A percentile compares a stretch with the other conserved stretches of the same genome.
These are phyloP conservation scores for Erythrophleum ivorense DNA, from an alignment of 331 rosid genomes.

Conservation along the genomic window DNA sequence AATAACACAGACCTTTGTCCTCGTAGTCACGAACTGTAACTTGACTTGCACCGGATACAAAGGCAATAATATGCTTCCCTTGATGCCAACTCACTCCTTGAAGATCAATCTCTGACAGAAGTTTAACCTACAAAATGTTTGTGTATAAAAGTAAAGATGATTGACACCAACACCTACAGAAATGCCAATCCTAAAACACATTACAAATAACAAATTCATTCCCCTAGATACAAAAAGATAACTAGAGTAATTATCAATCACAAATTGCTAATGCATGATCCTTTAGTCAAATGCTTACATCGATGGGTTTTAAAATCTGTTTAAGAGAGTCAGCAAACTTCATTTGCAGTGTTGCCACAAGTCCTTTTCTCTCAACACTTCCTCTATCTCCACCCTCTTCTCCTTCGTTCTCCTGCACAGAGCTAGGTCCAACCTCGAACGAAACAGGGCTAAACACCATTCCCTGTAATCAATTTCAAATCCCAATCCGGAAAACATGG, in stretches of 20 bases:
- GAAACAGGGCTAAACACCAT: conserved; percentile 80
- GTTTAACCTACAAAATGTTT: conserved; percentile 58
- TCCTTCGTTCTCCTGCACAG: too few species aligned
- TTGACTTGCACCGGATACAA: conserved; percentile 67
- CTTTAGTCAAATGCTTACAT: too few species aligned
- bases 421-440: conserved; percentile 60
- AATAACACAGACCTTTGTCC: conserved; percentile 60
- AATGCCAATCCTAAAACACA: not conserved
- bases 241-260: too few species aligned
- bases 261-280: too few species aligned
- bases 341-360: conserved; percentile 47
- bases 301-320: conserved; percentile 62
- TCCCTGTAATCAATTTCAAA: too few species aligned
- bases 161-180: not conserved
- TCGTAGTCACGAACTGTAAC: conserved; percentile 72
- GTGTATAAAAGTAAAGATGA: too few species aligned
- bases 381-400: too few species aligned
- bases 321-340: conserved; percentile 49
- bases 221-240: too few species aligned
- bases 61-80: conserved; percentile 78
- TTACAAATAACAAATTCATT: too few species aligned
- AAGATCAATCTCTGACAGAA: conserved; percentile 79
- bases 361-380: conserved; percentile 46
- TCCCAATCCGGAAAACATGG: too few species aligned
- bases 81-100: conserved; percentile 93